Base-by-base conservation (phyloP, 2,329 filamentous ascomycete genomes). In the Magnaporthiopsis rhizophila region DNA sequence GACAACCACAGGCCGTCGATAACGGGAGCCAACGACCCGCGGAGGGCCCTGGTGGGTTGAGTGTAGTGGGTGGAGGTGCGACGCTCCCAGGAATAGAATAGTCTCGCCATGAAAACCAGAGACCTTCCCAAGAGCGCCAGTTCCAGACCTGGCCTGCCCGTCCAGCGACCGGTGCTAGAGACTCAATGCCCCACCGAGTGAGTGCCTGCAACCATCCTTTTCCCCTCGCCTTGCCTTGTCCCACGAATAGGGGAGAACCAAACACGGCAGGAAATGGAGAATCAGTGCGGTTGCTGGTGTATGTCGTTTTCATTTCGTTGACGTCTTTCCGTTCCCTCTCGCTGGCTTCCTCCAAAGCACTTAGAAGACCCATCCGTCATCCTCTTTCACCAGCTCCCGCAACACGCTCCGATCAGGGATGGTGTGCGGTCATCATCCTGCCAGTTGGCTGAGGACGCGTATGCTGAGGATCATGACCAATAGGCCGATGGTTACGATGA, bases 391-490 rank as follows among this genome's bases (percentile, higher is more conserved):
- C 45, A 24, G 45, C 45, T 21, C 38, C 38, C 6, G 15, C 21
- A 7, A 21, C 32, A 34, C 34, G 30, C 30, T 30, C 30, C 6
- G 30, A 7, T 8, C 8, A 34, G 3, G 45, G 45, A 24, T n/a
- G n/a, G 45, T 3, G 45, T 24, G 45, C 45, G 6, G 21, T 53
- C 45, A 53, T 73, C 66, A 75, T 50, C 74, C 77, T 64, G 78
- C 79, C 73, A 86, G 77, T 71, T 89, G 83, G 70, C 86, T 83
- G 68, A 97, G 79, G 65, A 97, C 83, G 69, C 88, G 85, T 74
- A 97, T 95, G 78, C 92, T 97, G 75, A 98, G 80, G 72, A 97
- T 97, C 92, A 98, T 98, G 72, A 97, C 90, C 67, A 99, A 80
- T 76, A 98, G 77, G 64, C 94, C 95, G 72, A 98, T 95, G 61